A percentile compares a stretch with the other conserved stretches of the same genome.
These are phyloP conservation scores for Lasiosphaeriaceae sp. DNA, from an alignment of 495 filamentous ascomycete genomes.

Conservation along the genomic window DNA sequence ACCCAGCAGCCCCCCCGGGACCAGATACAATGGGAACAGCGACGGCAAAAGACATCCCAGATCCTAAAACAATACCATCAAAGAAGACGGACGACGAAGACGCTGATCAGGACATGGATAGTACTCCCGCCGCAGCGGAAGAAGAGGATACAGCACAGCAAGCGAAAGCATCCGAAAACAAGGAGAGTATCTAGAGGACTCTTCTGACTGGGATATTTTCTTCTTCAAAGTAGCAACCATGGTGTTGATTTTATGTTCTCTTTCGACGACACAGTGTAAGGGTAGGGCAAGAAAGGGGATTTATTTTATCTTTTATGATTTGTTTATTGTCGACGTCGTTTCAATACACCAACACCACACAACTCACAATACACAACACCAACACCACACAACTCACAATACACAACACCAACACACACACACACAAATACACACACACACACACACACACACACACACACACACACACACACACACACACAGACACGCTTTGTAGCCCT, in stretches of 20 bases:
- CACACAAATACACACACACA: no score
- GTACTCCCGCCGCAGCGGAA: neutral
- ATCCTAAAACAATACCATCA: neutral
- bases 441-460: no score
- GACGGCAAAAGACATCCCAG: neutral
- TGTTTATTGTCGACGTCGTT: no score
- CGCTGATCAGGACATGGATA: neutral
- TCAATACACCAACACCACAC: no score
- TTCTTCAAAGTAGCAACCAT: neutral
- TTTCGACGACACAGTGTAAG: neutral
- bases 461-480: neutral
- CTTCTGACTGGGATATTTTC: neutral
- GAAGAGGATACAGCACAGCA: neutral
- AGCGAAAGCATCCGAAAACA: neutral
- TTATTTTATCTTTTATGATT: no score
- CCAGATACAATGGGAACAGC: neutral
- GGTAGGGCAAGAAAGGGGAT: neutral
- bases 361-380: no score
- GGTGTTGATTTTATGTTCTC: neutral
- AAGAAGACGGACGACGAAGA: neutral
- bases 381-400: no score
- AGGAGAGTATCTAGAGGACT: neutral
- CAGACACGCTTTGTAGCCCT: neutral
- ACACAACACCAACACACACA: no score
- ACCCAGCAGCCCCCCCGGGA: conserved; percentile 5